Percentiles rank a stretch among this genome's conserved stretches.
phyloP scores from a whole-genome alignment of 2,329 filamentous ascomycete genomes.

The Aspergillus bombycis region DNA sequence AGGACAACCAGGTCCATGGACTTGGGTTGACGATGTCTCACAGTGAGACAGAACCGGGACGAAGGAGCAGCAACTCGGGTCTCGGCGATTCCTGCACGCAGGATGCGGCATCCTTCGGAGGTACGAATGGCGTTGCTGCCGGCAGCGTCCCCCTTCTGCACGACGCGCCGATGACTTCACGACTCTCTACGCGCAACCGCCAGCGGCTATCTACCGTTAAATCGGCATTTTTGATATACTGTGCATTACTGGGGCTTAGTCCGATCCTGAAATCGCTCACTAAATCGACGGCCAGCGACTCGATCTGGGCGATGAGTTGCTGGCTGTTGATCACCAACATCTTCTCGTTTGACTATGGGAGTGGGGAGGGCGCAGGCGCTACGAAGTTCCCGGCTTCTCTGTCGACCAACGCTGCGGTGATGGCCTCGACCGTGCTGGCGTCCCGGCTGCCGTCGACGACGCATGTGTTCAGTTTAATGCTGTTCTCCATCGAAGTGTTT shows the following conservation, averaged over 20 bases:
- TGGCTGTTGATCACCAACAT: constrained; percentile 94
- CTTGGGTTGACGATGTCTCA: constrained; percentile 48
- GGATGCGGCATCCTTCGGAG: constrained; percentile 51
- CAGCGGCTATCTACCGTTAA: constrained; percentile 80
- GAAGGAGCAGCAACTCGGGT: constrained; percentile 29
- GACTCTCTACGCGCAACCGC: constrained; percentile 59
- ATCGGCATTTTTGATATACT: constrained; percentile 90
- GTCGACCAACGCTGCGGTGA: constrained; percentile 93
- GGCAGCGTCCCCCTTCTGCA: constrained; percentile 16
- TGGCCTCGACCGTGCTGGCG: constrained; percentile 93
- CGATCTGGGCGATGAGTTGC: constrained; percentile 95
- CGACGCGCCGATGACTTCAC: constrained; percentile 19
- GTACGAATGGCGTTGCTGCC: constrained; percentile 27
- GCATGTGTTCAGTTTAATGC: constrained; percentile 90
- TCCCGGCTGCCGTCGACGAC: constrained; percentile 86
- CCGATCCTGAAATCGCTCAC: constrained; percentile 98
- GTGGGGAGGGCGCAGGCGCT: constrained; percentile 49
- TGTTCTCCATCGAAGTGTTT: constrained; percentile 97
- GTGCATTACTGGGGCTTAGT: constrained; percentile 84
- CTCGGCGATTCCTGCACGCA: constrained; percentile 26
- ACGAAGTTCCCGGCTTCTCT: constrained; percentile 64
- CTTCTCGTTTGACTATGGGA: constrained; percentile 96
- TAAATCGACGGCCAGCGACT: constrained; percentile 85
- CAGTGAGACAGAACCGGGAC: constrained; percentile 37
- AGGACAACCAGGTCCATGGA: constrained; percentile 41